These are phyloP conservation scores for Theileria annulata DNA, from an alignment of 169 alveolate genomes.

Conservation along the genomic window DNA sequence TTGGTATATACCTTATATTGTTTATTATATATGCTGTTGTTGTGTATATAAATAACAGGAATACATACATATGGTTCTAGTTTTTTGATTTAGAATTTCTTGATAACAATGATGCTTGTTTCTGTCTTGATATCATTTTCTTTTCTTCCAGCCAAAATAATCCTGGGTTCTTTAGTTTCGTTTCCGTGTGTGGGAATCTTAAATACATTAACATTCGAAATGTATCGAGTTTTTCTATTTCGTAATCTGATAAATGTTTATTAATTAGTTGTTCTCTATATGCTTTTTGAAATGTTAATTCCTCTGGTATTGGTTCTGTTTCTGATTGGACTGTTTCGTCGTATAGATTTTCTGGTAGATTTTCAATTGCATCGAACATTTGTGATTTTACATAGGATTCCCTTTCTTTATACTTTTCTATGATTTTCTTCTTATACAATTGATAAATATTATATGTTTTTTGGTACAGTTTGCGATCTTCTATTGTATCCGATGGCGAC, in stretches of 20 bases:
- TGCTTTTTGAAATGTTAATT: constrained; percentile 50
- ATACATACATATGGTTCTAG: constrained; percentile 11
- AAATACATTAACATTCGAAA: constrained; percentile 70
- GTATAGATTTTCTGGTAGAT: constrained; percentile 62
- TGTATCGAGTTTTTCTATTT: constrained; percentile 67
- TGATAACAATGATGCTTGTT: constrained; percentile 73
- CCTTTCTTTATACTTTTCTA: constrained; percentile 29
- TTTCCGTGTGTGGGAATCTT: constrained; percentile 72
- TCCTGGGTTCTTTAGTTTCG: constrained; percentile 70
- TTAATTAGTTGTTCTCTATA: constrained; percentile 63
- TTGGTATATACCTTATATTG: neutral
- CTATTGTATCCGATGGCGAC: constrained; percentile 66
- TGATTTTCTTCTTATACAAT: constrained; percentile 32
- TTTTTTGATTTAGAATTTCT: constrained; percentile 60
- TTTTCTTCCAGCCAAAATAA: constrained; percentile 78
- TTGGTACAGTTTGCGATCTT: constrained; percentile 71
- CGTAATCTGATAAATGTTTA: constrained; percentile 59
- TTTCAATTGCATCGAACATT: constrained; percentile 50
- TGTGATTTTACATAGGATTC: constrained; percentile 26
- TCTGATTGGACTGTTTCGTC: constrained; percentile 66
- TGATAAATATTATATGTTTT: constrained; percentile 61
- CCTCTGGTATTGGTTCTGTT: constrained; percentile 61
- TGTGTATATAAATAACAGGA: neutral
- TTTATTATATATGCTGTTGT: neutral
- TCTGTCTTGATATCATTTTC: constrained; percentile 74